Base-by-base conservation (phyloP, 768 basidiomycete genomes). In the Thelephora ganbajun region DNA sequence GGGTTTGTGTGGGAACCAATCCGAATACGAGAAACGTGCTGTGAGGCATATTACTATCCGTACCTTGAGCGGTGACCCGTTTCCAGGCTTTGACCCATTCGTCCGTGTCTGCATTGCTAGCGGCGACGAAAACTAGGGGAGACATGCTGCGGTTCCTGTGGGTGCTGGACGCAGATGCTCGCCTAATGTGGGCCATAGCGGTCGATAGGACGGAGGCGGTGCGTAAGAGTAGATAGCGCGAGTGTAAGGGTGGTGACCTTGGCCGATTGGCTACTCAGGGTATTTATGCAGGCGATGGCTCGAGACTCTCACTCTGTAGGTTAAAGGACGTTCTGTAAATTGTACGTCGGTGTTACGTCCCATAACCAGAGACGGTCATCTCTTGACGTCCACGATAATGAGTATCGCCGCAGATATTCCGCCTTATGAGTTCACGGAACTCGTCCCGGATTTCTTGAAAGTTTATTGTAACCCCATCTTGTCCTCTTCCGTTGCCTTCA, bases 21-120 rank as follows among this genome's bases (percentile, higher is more conserved):
- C 34, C 41, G 11, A 16, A 30, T 22, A 3, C 34, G 30, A 44
- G 39, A 23, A 42, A 18, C 35, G 51, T 20, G 20, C n/a, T n/a
- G n/a, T n/a, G n/a, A n/a, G 52, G 26, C 47, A 43, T 13, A 4
- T n/a, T 6, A 16, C 23, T 18, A 43, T 43, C 54, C 67, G 42
- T 48, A 81, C 83, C 81, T 69, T 71, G 69, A 2, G 79, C 82
- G 33, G 69, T 58, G 14, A 78, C 68, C 2, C 56, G 52, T 50
- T 66, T 63, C 84, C 84, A 87, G 12, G 67, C 65, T 48, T 68
- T 62, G 26, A 78, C 62, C 81, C 83, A 83, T 42, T 69, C 63
- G 42, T 69, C 67, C 11, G 66, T 63, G 20, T 73, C 71, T 42
- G 61, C 53, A 48, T 59, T 63, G 35, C 62, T 56, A n/a, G 54